Conservation (phyloP, 805 yeast genomes). For the Metschnikowia aberdeeniae region DNA sequence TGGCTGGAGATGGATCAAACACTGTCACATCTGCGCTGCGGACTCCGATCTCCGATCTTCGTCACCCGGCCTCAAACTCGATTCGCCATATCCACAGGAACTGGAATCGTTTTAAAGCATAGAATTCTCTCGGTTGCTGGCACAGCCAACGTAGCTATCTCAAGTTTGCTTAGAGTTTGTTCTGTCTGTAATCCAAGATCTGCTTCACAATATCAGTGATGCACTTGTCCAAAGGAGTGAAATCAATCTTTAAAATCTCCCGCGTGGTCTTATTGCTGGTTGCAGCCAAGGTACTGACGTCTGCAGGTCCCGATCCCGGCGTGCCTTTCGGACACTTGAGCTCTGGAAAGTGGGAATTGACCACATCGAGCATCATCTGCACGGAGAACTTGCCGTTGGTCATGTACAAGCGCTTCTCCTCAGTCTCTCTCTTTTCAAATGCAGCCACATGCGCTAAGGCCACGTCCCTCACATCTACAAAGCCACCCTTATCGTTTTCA, state of each 20-base stretch:
- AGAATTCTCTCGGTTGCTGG: too few species aligned
- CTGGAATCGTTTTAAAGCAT: too few species aligned
- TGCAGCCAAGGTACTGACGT: conserved; percentile 20
- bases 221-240: conserved; percentile 13
- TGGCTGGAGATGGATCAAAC: too few species aligned
- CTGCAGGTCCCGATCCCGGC: conserved; percentile 28
- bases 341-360: conserved; percentile 30
- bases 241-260: conserved; percentile 14
- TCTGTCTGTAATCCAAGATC: conserved; percentile 11
- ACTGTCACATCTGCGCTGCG: too few species aligned
- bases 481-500: conserved; percentile 19
- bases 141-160: too few species aligned
- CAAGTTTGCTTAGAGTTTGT: not conserved
- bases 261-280: conserved; percentile 16
- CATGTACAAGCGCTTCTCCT: conserved; percentile 18
- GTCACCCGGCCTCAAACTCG: too few species aligned
- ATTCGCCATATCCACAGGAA: too few species aligned
- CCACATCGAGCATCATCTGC: conserved; percentile 33
- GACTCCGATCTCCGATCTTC: too few species aligned
- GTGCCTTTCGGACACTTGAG: conserved; percentile 23
- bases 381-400: conserved; percentile 32
- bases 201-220: conserved; percentile 20
- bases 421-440: conserved; percentile 21
- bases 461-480: conserved; percentile 18
- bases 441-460: conserved; percentile 31